phyloP scores from a whole-genome alignment of 345 rosid species.

The Streptanthus diversifolius region DNA sequence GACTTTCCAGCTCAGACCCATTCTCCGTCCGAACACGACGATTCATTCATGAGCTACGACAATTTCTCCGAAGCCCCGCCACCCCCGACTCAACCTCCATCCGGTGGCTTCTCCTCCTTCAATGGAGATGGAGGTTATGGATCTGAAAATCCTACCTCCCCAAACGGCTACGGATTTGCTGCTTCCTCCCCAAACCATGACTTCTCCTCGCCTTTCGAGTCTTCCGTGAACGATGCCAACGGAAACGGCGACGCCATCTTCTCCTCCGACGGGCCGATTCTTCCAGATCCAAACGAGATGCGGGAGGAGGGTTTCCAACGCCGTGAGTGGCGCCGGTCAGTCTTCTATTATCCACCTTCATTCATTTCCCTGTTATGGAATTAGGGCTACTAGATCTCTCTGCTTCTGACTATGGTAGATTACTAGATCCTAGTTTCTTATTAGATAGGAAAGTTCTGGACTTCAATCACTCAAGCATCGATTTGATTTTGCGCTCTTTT shows the following conservation, averaged over 20 bases:
- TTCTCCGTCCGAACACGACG: slow-evolving; percentile 31
- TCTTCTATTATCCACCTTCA: slow-evolving; percentile 5
- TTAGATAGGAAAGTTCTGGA: neutral
- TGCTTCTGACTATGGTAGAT: neutral
- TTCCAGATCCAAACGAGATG: slow-evolving; percentile 67
- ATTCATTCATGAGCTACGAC: slow-evolving; percentile 35
- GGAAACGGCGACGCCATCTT: slow-evolving; percentile 40
- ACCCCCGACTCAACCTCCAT: slow-evolving; percentile 23
- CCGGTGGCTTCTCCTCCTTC: slow-evolving; percentile 25
- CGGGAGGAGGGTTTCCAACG: slow-evolving; percentile 60
- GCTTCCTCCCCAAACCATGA: slow-evolving; percentile 40
- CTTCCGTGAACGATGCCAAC: slow-evolving; percentile 27
- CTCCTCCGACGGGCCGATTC: slow-evolving; percentile 44
- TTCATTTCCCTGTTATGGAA: neutral
- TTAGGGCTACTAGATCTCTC: slow-evolving; percentile 19
- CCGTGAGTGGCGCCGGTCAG: slow-evolving; percentile 85
- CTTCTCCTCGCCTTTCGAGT: slow-evolving; percentile 44
- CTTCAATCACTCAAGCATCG: neutral
- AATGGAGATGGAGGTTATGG: slow-evolving; percentile 23
- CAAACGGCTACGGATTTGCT: slow-evolving; percentile 46
- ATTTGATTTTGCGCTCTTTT: neutral
- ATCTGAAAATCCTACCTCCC: slow-evolving; percentile 37
- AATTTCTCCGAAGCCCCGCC: slow-evolving; percentile 31
- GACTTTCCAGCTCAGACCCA: slow-evolving; percentile 35
- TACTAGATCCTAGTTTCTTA: neutral